phyloP scores from a whole-genome alignment of 306 rosid genomes.

The Glycine latifolia region DNA sequence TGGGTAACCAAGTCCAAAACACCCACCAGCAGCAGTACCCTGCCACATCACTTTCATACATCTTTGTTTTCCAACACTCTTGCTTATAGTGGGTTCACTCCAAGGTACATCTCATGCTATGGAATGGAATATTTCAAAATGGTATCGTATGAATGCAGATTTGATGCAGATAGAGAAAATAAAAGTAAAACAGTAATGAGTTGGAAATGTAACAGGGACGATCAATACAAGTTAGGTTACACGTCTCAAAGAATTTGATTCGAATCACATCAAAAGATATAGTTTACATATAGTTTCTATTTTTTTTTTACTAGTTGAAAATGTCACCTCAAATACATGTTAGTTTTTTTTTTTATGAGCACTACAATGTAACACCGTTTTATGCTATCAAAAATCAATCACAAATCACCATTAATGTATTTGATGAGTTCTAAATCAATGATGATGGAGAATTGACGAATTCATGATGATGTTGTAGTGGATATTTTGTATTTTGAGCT shows the following conservation, averaged over 20 bases:
- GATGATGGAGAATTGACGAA: no score
- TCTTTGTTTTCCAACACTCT: constrained; percentile 1
- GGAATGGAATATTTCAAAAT: background rate
- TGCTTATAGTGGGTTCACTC: background rate
- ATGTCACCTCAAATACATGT: background rate
- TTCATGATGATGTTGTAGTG: no score
- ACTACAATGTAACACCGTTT: no score
- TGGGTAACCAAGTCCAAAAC: background rate
- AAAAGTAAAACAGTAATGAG: background rate
- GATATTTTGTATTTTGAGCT: no score
- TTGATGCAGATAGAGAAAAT: background rate
- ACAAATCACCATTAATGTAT: no score
- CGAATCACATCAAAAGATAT: background rate
- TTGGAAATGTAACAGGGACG: background rate
- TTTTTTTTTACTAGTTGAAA: background rate
- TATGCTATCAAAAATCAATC: no score
- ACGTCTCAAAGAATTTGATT: background rate
- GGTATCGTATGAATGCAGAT: background rate
- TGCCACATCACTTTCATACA: background rate
- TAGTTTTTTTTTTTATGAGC: no score
- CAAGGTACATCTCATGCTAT: background rate
- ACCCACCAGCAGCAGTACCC: background rate
- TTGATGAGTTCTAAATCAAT: no score
- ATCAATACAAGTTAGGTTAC: background rate
- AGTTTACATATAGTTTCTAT: background rate